These are phyloP conservation scores for Thalassiosira hispida DNA, from an alignment of 352 stramenopile species.

Conservation along the genomic window DNA sequence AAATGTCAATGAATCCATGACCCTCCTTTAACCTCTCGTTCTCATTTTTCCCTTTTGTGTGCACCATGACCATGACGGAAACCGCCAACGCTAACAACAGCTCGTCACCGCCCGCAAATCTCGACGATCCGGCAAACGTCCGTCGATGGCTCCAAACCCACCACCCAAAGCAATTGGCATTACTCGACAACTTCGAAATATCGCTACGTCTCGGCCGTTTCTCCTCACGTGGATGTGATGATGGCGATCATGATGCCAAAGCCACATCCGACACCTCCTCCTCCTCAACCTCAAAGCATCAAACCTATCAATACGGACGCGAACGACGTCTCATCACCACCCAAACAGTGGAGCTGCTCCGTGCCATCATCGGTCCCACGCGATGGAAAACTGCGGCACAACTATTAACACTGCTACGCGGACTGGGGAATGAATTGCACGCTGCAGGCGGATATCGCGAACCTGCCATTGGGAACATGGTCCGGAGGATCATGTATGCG, in stretches of 20 bases:
- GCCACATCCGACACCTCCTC: neutral
- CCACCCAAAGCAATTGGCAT: conserved; percentile 64
- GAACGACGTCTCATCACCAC: conserved; percentile 63
- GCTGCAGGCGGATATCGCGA: conserved; percentile 70
- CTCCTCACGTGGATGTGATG: conserved; percentile 17
- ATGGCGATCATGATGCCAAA: neutral
- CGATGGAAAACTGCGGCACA: conserved; percentile 76
- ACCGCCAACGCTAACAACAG: neutral
- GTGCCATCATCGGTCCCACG: conserved; percentile 76
- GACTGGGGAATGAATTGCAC: conserved; percentile 75
- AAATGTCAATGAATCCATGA: no score
- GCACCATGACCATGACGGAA: no score
- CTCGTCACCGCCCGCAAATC: conserved; percentile 15
- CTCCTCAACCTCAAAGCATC: neutral
- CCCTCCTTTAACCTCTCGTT: no score
- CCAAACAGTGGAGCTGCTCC: conserved; percentile 75
- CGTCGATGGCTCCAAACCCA: conserved; percentile 56
- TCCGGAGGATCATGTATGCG: conserved; percentile 78
- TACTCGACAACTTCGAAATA: conserved; percentile 78
- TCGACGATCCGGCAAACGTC: conserved; percentile 53
- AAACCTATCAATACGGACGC: conserved; percentile 46
- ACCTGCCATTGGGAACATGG: conserved; percentile 79
- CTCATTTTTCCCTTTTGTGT: no score
- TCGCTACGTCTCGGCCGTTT: conserved; percentile 71
- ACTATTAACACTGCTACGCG: conserved; percentile 71